These are phyloP conservation scores for Candida sp. DNA, from an alignment of 1,139 yeast genomes.

Conservation along the genomic window DNA sequence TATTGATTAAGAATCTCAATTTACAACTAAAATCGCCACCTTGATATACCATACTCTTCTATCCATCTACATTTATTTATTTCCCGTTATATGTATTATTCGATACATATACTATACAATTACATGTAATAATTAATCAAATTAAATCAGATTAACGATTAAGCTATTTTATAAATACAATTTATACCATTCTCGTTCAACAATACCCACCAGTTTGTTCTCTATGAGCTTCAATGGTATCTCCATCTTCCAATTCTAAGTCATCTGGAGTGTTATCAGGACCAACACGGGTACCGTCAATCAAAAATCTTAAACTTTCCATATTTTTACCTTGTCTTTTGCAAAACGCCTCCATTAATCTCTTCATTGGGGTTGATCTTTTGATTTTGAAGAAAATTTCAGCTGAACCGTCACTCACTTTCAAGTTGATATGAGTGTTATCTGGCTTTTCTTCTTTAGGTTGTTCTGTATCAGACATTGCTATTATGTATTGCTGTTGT, in stretches of 20 bases:
- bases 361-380: slow-evolving; percentile 85
- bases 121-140: background rate
- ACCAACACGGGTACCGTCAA: slow-evolving; percentile 88
- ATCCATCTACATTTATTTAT: too few species aligned
- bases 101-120: background rate
- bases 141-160: too few species aligned
- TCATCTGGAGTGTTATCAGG: slow-evolving; percentile 92
- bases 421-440: slow-evolving; percentile 81
- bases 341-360: slow-evolving; percentile 97
- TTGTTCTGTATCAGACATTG: slow-evolving; percentile 31
- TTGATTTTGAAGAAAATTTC: slow-evolving; percentile 97
- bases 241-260: slow-evolving; percentile 91
- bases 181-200: slow-evolving; percentile 1
- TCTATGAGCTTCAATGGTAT: slow-evolving; percentile 96
- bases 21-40: too few species aligned
- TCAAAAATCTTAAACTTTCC: slow-evolving; percentile 79
- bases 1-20: too few species aligned
- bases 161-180: too few species aligned
- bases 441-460: slow-evolving; percentile 62
- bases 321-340: slow-evolving; percentile 94
- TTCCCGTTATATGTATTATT: background rate
- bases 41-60: too few species aligned
- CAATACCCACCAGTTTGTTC: slow-evolving; percentile 73
- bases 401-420: slow-evolving; percentile 89
- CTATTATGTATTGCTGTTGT: too few species aligned